Evolutionary conservation across 2,329 filamentous ascomycete genomes (phyloP).

Genomic region (Sclerotinia spermophila): DNA sequence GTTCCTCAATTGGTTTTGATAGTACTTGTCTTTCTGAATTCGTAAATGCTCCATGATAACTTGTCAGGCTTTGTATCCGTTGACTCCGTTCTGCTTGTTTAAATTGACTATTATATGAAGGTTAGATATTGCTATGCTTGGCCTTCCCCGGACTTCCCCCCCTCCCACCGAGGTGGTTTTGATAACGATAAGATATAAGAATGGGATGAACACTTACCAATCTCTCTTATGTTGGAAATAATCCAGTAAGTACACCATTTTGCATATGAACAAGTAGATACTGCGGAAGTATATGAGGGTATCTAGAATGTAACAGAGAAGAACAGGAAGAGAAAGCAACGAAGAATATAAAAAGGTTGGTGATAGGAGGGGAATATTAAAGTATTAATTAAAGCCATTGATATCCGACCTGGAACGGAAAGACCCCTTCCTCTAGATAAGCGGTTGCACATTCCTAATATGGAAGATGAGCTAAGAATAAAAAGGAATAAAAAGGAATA

Average conservation of each 20-base stretch:
- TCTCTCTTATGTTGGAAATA: conserved; percentile 37
- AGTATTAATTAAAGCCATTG: conserved; percentile 17
- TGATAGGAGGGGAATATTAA: background rate
- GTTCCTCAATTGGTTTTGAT: conserved; percentile 68
- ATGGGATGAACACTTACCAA: conserved; percentile 29
- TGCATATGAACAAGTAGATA: conserved; percentile 10
- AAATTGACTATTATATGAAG: conserved; percentile 52
- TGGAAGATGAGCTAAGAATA: background rate
- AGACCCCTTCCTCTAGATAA: conserved; percentile 17
- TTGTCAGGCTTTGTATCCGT: conserved; percentile 63
- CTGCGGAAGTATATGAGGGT: background rate
- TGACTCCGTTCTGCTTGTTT: conserved; percentile 74
- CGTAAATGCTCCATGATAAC: conserved; percentile 65
- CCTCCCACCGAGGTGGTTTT: background rate
- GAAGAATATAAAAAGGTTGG: background rate
- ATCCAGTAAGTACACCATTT: conserved; percentile 36
- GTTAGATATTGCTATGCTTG: conserved; percentile 33
- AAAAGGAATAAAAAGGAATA: too few relatives aligned
- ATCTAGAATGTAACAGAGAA: background rate
- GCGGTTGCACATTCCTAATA: conserved; percentile 29
- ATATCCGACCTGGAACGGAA: conserved; percentile 14
- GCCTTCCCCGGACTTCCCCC: background rate
- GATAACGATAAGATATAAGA: conserved; percentile 15
- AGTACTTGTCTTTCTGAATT: conserved; percentile 63
- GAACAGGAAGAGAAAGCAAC: conserved; percentile 1